A percentile compares a stretch with the other conserved stretches of the same genome.
Conservation (phyloP, 1,284 basidiomycete genomes). For the Xerocomus cyaneibrunnescens region DNA sequence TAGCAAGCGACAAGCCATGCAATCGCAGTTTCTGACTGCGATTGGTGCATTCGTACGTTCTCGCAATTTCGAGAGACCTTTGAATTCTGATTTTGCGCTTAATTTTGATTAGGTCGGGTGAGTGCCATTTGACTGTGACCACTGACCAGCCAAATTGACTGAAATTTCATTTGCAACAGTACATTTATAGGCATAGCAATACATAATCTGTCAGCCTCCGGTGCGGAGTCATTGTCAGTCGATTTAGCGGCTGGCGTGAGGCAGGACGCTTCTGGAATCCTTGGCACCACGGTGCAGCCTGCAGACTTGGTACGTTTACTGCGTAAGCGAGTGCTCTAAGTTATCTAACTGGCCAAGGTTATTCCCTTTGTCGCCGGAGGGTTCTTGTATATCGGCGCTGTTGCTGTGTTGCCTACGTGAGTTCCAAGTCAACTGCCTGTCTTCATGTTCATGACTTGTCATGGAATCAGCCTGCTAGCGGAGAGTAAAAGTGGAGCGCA, state of each 20-base stretch:
- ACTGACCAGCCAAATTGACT: too few relatives aligned
- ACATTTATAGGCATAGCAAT: slow-evolving; percentile 91
- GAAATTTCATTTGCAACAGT: slow-evolving; percentile 37
- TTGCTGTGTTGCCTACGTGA: slow-evolving; percentile 86
- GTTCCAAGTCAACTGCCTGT: slow-evolving; percentile 32
- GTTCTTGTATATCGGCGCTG: slow-evolving; percentile 91
- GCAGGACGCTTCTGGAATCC: slow-evolving; percentile 68
- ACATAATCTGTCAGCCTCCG: slow-evolving; percentile 61
- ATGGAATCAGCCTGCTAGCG: slow-evolving; percentile 60
- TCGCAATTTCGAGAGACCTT: neutral
- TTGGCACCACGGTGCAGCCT: slow-evolving; percentile 76
- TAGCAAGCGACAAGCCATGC: slow-evolving; percentile 87
- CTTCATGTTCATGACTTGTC: slow-evolving; percentile 12
- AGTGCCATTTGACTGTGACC: too few relatives aligned
- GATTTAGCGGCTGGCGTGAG: slow-evolving; percentile 71
- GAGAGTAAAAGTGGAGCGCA: slow-evolving; percentile 86
- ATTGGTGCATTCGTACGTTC: slow-evolving; percentile 77
- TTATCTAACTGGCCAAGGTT: slow-evolving; percentile 49
- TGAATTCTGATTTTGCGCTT: slow-evolving; percentile 7
- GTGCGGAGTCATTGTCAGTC: slow-evolving; percentile 40
- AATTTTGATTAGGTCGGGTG: slow-evolving; percentile 52
- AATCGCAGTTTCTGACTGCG: slow-evolving; percentile 86
- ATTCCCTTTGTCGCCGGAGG: slow-evolving; percentile 91
- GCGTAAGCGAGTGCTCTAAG: slow-evolving; percentile 10
- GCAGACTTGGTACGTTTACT: slow-evolving; percentile 69